Conservation (phyloP, 2,329 filamentous ascomycete genomes). For the Pseudocercospora macadamiae region DNA sequence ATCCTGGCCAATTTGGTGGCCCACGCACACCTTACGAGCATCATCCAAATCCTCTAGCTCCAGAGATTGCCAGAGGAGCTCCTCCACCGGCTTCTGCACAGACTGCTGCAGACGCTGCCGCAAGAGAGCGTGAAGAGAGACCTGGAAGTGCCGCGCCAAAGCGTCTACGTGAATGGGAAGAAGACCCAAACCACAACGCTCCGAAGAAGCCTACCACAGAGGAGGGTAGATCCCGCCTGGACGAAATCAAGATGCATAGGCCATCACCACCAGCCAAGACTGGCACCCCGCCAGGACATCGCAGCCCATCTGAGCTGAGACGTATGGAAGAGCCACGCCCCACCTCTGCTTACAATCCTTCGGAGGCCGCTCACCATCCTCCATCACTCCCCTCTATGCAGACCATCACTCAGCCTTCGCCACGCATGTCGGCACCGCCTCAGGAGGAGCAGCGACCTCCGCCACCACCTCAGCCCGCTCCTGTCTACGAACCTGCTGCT, state of each 20-base stretch:
- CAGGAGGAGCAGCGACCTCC: slow-evolving; percentile 47
- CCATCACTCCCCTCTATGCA: slow-evolving; percentile 61
- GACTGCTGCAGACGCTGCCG: slow-evolving; percentile 66
- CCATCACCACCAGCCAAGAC: slow-evolving; percentile 52
- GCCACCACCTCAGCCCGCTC: slow-evolving; percentile 39
- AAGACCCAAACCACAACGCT: slow-evolving; percentile 58
- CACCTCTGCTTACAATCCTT: slow-evolving; percentile 75
- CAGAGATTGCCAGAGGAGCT: slow-evolving; percentile 69
- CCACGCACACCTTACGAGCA: slow-evolving; percentile 79
- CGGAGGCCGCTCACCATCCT: slow-evolving; percentile 86
- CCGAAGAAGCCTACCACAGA: slow-evolving; percentile 87
- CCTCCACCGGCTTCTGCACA: slow-evolving; percentile 64
- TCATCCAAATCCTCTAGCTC: slow-evolving; percentile 65
- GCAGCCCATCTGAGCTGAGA: slow-evolving; percentile 72
- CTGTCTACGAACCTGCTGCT: slow-evolving; percentile 78
- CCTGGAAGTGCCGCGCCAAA: slow-evolving; percentile 79
- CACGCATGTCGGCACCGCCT: slow-evolving; percentile 55
- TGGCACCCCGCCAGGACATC: slow-evolving; percentile 66
- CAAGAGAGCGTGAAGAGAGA: slow-evolving; percentile 70
- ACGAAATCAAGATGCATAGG: slow-evolving; percentile 79
- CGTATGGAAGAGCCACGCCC: slow-evolving; percentile 68
- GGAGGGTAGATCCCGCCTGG: slow-evolving; percentile 81
- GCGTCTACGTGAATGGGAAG: slow-evolving; percentile 89
- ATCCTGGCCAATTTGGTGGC: slow-evolving; percentile 68
- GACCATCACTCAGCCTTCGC: slow-evolving; percentile 51